Base-by-base conservation (phyloP, 1,284 basidiomycete species). In the Pseudozyma flocculosa region DNA sequence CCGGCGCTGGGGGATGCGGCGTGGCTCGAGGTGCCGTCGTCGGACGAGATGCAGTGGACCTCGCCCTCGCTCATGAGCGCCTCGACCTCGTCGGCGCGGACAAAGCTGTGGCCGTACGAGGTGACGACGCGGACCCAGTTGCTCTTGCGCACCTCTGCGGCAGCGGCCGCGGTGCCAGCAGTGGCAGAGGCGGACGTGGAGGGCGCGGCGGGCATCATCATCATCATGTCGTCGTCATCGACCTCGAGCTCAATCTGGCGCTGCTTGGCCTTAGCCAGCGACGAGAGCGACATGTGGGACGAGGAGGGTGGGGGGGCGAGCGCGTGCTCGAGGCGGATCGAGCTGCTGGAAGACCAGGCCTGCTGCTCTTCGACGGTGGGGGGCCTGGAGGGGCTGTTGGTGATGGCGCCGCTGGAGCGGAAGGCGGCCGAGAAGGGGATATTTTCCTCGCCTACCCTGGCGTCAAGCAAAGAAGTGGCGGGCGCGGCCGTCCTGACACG, bases 41-140 rank as follows among this genome's bases (percentile, higher is more conserved):
- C n/a, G 43, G n/a, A 64, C 56, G 56, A 64, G 60, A 45, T 64
- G 61, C n/a, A 64, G 48, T 65, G 54, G 24, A 42, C 50, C 18
- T 64, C 60, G 48, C 62, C 62, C 38, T 57, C 57, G 38, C 17
- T 19, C 14, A 37, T 17, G 14, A 65, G 48, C 15, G 56, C 43
- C 15, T 65, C 57, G 2, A 65, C 40, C 24, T 65, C 57, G 36
- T 65, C 62, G 36, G 57, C 54, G 37, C 54, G 56, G 48, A 61
- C 60, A 18, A 65, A 65, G 1, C 57, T 65, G 51, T 65, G 60
- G 38, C 62, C 62, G 34, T 65, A 65, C 19, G 57, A 61, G 9
- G 62, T 65, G 37, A 61, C 62, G 18, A 65, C 62, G 21, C 60
- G 60, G 49, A 65, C 54, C 62, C 62, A 65, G 45, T 61, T 37